phyloP scores from a whole-genome alignment of 2,329 filamentous ascomycete genomes.

The Fonsecaea nubica region DNA sequence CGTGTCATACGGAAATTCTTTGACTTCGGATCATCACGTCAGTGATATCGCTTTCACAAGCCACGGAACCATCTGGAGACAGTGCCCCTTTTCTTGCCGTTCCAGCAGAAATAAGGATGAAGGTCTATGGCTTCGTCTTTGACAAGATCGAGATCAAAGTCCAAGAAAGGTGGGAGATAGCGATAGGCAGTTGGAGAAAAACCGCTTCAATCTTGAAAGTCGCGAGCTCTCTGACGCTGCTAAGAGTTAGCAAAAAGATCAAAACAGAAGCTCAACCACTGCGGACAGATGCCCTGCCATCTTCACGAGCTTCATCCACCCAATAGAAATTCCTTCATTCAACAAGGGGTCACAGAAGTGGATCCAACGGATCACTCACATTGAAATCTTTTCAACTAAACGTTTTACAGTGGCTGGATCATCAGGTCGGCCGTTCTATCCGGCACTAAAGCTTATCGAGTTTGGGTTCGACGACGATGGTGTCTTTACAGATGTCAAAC shows the following conservation, averaged over 20 bases:
- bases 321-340: too few relatives aligned
- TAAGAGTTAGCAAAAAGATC: conserved; percentile 1
- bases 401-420: background rate
- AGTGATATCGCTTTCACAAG: background rate
- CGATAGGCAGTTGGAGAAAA: too few relatives aligned
- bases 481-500: background rate
- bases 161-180: too few relatives aligned
- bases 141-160: background rate
- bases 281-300: background rate
- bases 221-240: background rate
- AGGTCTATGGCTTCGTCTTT: conserved; percentile 5
- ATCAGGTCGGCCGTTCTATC: background rate
- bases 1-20: background rate
- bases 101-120: conserved; percentile 4
- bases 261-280: conserved; percentile 2
- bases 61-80: background rate
- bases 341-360: background rate
- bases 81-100: background rate
- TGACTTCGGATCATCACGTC: background rate
- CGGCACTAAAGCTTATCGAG: background rate
- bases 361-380: background rate
- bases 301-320: too few relatives aligned
- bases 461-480: background rate
- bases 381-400: background rate
- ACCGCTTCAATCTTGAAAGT: background rate